Percentiles rank a stretch among this genome's conserved stretches.
These are phyloP conservation scores for Kwoniella sp. DNA, from an alignment of 768 basidiomycete genomes.

Conservation along the genomic window DNA sequence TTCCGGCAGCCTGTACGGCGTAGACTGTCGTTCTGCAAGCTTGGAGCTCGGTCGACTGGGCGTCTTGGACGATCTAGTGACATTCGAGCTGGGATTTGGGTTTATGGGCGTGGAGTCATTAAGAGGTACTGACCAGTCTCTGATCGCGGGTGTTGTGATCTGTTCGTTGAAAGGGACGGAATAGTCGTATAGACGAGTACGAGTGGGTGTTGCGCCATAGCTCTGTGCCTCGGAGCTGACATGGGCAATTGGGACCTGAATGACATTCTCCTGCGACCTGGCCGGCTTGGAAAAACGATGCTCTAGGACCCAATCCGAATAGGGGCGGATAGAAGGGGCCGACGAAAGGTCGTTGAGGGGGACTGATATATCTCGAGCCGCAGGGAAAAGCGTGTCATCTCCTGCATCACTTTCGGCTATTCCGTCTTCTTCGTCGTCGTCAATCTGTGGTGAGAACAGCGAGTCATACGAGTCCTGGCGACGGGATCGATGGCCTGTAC, in stretches of 20 bases:
- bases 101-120: conserved; percentile 15
- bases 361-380: conserved; percentile 8
- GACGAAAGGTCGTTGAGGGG: conserved; percentile 17
- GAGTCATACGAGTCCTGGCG: not conserved
- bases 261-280: too few species aligned
- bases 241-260: too few species aligned
- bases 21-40: conserved; percentile 17
- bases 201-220: not conserved
- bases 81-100: not conserved
- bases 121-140: conserved; percentile 17
- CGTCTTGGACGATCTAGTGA: not conserved
- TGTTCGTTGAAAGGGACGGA: not conserved
- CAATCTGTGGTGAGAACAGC: not conserved
- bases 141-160: not conserved
- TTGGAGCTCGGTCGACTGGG: conserved; percentile 12
- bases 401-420: too few species aligned
- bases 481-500: not conserved
- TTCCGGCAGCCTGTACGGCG: conserved; percentile 10
- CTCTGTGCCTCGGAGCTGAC: too few species aligned
- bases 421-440: not conserved
- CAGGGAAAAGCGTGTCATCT: conserved; percentile 8
- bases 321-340: not conserved
- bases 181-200: not conserved
- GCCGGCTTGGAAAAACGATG: not conserved
- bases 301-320: not conserved